These are phyloP conservation scores for Plasmodium berghei DNA, from an alignment of 169 alveolate genomes.

Conservation along the genomic window DNA sequence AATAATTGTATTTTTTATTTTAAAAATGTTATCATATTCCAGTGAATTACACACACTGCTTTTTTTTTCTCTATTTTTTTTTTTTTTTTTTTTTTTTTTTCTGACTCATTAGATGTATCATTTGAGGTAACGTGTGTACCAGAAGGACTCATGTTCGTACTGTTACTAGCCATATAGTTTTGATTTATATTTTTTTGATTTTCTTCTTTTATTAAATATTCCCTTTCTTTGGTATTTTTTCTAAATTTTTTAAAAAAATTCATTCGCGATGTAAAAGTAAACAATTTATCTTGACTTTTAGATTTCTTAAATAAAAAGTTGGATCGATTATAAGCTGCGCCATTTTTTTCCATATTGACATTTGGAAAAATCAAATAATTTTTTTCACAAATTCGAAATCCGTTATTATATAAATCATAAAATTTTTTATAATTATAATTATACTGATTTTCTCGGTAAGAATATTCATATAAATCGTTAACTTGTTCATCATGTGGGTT, in stretches of 20 bases:
- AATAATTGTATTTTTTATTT: conserved; percentile 7
- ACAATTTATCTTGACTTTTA: conserved; percentile 25
- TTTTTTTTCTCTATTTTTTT: not conserved
- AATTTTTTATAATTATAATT: conserved; percentile 21
- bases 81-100: conserved; percentile 1
- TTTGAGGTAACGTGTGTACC: no score
- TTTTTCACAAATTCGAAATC: conserved; percentile 32
- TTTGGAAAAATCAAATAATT: conserved; percentile 15
- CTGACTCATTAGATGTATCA: no score
- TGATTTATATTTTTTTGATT: no score
- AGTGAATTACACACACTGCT: not conserved
- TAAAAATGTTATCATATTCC: conserved; percentile 22
- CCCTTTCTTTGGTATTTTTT: not conserved
- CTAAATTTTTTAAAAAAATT: conserved; percentile 43
- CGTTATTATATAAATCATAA: conserved; percentile 30
- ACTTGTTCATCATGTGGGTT: no score
- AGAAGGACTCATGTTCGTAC: no score
- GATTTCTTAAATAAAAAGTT: conserved; percentile 53
- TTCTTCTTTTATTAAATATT: not conserved
- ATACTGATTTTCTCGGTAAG: not conserved
- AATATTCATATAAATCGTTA: no score
- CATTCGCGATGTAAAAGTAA: conserved; percentile 31
- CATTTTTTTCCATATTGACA: conserved; percentile 17
- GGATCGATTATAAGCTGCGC: conserved; percentile 22
- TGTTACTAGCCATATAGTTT: no score